Base-by-base conservation (phyloP, 2,329 filamentous ascomycete species). In the Paradendryphiella salina region DNA sequence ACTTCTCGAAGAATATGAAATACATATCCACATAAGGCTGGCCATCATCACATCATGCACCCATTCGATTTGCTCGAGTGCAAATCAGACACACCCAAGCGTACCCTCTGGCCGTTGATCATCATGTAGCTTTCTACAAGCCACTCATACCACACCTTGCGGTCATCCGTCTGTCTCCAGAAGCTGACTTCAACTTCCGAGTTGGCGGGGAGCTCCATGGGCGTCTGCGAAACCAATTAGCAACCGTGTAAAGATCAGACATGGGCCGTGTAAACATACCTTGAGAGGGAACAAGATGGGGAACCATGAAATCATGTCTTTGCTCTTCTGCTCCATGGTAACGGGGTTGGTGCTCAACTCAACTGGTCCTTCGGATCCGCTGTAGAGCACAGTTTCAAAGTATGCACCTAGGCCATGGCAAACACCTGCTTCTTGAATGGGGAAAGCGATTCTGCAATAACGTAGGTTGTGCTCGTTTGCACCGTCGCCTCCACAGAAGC, bases 121-220 rank as follows among this genome's bases (percentile, higher is more conserved):
- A 82, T 86, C 15, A 71, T 82, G 72, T 86, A 96, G 9, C 88
- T 89, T 73, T 97, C 94, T 2, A 96, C 86, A 54, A 94, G 80
- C 94, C 94, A 99, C 73, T 99, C 94, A 72, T 99, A 99, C 95
- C 94, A 99, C 6, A 99, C 94, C 72, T 89, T 95, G 31, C 88
- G 85, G 70, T 96, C 90, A 68, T 99, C 93, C 0, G 94, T 97
- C 75, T 95, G 89, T 42, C 94, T 84, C 89, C 91, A 96, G 85
- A 99, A 96, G 70, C 86, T 94, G 31, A 96, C 85, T 61, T 95
- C 88, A 4, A 97, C 79, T 72, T 96, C 90, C 0, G 88, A 86
- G 59, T 90, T 85, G 50, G 90, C 88, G 0, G 94, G 93, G 60
- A 95, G 85, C 68, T 90, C 88, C 11, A 99, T 79, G 0, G 94